A percentile compares a stretch with the other conserved stretches of the same genome.
These are phyloP conservation scores for Psilocybe subaeruginosa DNA, from an alignment of 768 basidiomycete genomes.

Conservation along the genomic window DNA sequence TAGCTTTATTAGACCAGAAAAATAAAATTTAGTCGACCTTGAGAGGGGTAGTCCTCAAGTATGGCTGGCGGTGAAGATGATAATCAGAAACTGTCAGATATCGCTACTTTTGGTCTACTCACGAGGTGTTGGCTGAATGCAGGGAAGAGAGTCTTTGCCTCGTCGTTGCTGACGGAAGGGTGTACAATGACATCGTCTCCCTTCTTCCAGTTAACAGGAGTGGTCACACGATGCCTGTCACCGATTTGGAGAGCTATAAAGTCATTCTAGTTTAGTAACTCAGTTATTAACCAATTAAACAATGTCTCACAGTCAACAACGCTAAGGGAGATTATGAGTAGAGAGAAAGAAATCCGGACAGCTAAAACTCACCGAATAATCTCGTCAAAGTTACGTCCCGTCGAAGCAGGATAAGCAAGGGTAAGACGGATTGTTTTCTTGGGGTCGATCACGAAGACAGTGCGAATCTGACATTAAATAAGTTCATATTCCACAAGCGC, in stretches of 20 bases:
- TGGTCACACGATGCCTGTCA: constrained; percentile 82
- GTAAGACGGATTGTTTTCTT: constrained; percentile 93
- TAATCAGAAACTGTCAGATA: not conserved
- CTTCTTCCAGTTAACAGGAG: constrained; percentile 94
- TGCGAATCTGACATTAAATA: constrained; percentile 67
- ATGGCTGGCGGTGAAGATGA: constrained; percentile 54
- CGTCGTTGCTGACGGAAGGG: constrained; percentile 79
- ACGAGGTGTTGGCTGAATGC: constrained; percentile 81
- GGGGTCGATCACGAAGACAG: constrained; percentile 97
- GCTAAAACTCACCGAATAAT: constrained; percentile 43
- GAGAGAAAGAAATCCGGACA: not conserved
- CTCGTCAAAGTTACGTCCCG: constrained; percentile 89
- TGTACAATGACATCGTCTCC: constrained; percentile 96
- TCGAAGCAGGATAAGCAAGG: constrained; percentile 91
- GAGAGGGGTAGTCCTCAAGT: constrained; percentile 82
- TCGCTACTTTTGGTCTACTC: constrained; percentile 16
- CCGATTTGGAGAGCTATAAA: constrained; percentile 81
- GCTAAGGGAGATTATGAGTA: constrained; percentile 30
- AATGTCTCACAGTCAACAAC: constrained; percentile 70
- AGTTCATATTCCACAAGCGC: constrained; percentile 5
- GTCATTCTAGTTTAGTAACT: constrained; percentile 15
- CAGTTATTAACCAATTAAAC: constrained; percentile 1
- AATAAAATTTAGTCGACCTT: constrained; percentile 32
- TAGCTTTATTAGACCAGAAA: not conserved
- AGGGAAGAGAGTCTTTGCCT: constrained; percentile 92